phyloP scores from a whole-genome alignment of 2,329 filamentous ascomycete genomes.

The Teratosphaeriaceae sp. region DNA sequence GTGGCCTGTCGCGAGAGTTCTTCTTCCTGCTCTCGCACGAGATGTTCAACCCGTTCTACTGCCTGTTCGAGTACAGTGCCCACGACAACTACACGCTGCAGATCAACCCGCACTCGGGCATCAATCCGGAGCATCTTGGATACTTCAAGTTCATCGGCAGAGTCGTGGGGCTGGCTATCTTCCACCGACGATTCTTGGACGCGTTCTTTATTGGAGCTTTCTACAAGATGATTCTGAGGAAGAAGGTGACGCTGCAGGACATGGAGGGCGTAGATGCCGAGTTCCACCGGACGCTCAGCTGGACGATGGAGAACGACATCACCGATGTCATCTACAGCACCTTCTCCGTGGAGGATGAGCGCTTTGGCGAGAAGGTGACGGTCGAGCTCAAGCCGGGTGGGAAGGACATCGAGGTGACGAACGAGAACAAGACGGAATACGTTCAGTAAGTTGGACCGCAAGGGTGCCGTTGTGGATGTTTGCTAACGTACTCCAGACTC shows the following conservation, averaged over 20 bases:
- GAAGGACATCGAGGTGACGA: constrained; percentile 89
- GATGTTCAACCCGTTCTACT: constrained; percentile 99
- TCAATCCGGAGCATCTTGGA: constrained; percentile 98
- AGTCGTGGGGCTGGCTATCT: constrained; percentile 93
- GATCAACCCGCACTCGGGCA: constrained; percentile 98
- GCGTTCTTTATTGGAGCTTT: constrained; percentile 98
- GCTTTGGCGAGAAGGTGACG: constrained; percentile 88
- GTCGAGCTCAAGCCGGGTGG: constrained; percentile 91
- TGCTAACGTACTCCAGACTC: constrained; percentile 44
- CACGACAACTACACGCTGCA: constrained; percentile 99
- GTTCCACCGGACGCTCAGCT: constrained; percentile 92
- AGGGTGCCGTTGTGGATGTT: background rate
- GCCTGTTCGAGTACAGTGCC: constrained; percentile 97
- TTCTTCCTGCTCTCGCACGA: constrained; percentile 99
- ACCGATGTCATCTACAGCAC: constrained; percentile 91
- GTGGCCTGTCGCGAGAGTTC: constrained; percentile 95
- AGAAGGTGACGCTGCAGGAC: constrained; percentile 83
- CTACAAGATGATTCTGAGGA: constrained; percentile 98
- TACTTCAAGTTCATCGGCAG: constrained; percentile 99
- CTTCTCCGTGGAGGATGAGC: constrained; percentile 94
- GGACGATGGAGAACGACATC: constrained; percentile 98
- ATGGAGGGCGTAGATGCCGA: constrained; percentile 99
- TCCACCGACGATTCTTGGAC: constrained; percentile 94
- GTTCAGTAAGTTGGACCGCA: constrained; percentile 61
- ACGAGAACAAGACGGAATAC: constrained; percentile 99